phyloP scores from a whole-genome alignment of 164 flowering plant genomes.

The Vitis vinifera region DNA sequence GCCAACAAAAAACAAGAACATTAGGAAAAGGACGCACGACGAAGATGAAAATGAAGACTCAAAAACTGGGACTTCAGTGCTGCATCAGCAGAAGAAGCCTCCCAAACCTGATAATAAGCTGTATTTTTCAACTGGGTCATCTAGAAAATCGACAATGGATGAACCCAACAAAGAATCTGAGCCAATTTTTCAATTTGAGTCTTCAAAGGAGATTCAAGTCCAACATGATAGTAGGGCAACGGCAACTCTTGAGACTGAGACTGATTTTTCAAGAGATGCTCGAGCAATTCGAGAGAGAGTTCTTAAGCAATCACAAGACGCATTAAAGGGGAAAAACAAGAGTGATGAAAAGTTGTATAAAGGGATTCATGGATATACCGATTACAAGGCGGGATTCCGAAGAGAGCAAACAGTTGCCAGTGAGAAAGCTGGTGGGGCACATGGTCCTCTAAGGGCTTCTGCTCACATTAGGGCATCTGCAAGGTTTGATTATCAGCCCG shows the following conservation, averaged over 20 bases:
- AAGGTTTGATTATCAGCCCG: constrained; percentile 96
- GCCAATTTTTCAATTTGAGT: constrained; percentile 66
- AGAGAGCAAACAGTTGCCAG: constrained; percentile 83
- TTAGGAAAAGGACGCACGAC: constrained; percentile 53
- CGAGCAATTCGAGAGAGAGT: constrained; percentile 82
- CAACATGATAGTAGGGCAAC: constrained; percentile 85
- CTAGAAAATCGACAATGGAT: constrained; percentile 21
- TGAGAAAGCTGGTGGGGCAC: constrained; percentile 95
- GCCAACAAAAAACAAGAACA: constrained; percentile 67
- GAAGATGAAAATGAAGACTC: constrained; percentile 52
- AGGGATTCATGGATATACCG: constrained; percentile 79
- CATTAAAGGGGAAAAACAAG: constrained; percentile 57
- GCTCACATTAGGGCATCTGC: constrained; percentile 82
- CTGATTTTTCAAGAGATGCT: constrained; percentile 73
- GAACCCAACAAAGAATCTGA: constrained; percentile 32
- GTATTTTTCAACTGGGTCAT: constrained; percentile 52
- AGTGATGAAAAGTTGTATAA: constrained; percentile 65
- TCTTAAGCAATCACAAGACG: constrained; percentile 74
- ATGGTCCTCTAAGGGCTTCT: constrained; percentile 96
- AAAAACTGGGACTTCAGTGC: constrained; percentile 21
- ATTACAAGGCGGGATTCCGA: constrained; percentile 85
- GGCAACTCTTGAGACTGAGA: constrained; percentile 87
- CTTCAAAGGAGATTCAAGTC: constrained; percentile 85
- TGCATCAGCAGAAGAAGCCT: constrained; percentile 40
- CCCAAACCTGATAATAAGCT: constrained; percentile 53